Base-by-base conservation (phyloP, 169 alveolate genomes). In the Besnoitia besnoiti region DNA sequence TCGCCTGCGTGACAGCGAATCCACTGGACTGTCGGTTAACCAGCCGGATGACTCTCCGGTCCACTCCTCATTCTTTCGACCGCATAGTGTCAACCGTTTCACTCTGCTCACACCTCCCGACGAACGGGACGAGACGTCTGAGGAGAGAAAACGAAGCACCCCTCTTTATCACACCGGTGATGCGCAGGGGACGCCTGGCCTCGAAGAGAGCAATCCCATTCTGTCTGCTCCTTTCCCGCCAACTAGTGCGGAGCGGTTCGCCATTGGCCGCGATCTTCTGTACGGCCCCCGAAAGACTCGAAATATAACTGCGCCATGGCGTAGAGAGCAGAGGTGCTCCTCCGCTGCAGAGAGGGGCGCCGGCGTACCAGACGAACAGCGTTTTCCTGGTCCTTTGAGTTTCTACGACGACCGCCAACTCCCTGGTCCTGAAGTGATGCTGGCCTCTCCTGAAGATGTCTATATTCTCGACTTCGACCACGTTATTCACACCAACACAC, bases 361-460 rank as follows among this genome's bases (percentile, higher is more conserved):
- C n/a, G 47, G 39, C 3, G 27, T 73, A 1, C 46, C 82, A 73
- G 2, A 19, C 37, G 59, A 44, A 35, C 37, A 30, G 44, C 87
- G 87, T 21, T 42, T 77, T 37, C 30, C 37, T 10, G 87, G 61
- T 42, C 87, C 87, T 5, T 30, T 77, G 24, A 77, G 59, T 35
- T 21, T 77, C 39, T 42, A 39, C 59, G 87, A 77, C 24, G n/a
- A 42, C 19, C 61, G 49, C 0, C 59, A 77, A 21, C 4, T 27
- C 14, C 87, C 59, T 10, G 61, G 37, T 30, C 59, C 59, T 1
- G 61, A 19, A 27, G 47, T 44, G 59, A 77, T 39, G 16, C 87
- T 77, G 61, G 87, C 50, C 2, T 51, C 61, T 12, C 87, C 87
- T 44, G 35, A 39, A 77, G 87, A 77, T 39, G 87, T 77, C 21